Conservation (phyloP, 75 land plant species). For the Selaginella moellendorffii region DNA sequence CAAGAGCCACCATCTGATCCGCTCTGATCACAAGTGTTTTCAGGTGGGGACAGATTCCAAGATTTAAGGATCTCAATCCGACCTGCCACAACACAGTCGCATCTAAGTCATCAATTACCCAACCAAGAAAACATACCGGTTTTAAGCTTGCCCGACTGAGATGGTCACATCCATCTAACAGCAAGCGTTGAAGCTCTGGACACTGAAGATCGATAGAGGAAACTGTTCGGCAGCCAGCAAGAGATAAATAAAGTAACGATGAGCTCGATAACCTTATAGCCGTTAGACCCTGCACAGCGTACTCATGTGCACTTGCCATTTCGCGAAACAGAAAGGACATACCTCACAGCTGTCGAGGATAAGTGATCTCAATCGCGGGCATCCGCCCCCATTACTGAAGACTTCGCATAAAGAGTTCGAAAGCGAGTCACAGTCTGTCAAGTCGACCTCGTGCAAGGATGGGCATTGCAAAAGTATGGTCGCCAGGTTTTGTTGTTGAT, state of each 20-base stretch:
- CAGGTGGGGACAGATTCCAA: conserved; percentile 5
- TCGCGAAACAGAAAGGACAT: too few species aligned
- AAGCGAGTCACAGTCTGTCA: conserved; percentile 4
- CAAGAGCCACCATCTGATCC: not conserved
- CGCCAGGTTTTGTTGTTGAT: conserved; percentile 12
- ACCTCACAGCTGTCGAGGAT: conserved; percentile 78
- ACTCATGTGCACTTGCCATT: not conserved
- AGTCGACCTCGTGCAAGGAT: not conserved
- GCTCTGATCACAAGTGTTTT: not conserved
- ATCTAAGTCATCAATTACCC: too few species aligned
- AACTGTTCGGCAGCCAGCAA: conserved; percentile 68
- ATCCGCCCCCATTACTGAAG: not conserved
- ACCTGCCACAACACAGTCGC: conserved; percentile 6
- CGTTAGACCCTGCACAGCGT: conserved; percentile 48
- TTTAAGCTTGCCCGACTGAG: conserved; percentile 29
- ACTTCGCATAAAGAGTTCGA: not conserved
- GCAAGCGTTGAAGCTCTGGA: conserved; percentile 56
- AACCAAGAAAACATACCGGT: conserved; percentile 4
- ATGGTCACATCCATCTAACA: conserved; percentile 34
- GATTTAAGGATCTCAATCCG: conserved; percentile 6
- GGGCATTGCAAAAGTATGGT: not conserved
- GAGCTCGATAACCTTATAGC: conserved; percentile 36
- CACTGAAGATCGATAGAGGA: conserved; percentile 54
- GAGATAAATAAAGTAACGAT: conserved; percentile 52
- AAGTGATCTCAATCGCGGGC: not conserved